Base-by-base conservation (phyloP, 2,329 filamentous ascomycete species). In the Colletotrichum aenigma region DNA sequence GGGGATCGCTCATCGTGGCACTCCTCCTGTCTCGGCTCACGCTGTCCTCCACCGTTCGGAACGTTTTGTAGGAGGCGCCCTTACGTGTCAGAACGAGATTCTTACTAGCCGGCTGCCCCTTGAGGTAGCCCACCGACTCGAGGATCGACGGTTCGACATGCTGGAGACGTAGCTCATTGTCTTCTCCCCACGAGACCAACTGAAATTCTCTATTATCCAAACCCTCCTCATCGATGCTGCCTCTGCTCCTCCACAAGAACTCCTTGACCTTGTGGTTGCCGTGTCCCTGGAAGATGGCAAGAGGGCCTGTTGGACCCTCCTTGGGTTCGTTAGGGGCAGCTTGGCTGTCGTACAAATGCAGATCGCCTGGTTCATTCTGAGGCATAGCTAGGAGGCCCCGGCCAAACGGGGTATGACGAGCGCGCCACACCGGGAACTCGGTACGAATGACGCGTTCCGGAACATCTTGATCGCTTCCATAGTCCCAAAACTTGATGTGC, bases 401-500 rank as follows among this genome's bases (percentile, higher is more conserved):
- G 34, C 95, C 95, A 82, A 98, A 98, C 0, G 96, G 96, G 0
- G 96, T 97, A 81, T 98, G 95, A 4, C 96, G 92, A 66, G 96
- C 96, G 81, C 96, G 91, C 95, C 96, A 98, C 26, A 98, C 94
- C 1, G 96, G 96, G 81, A 96, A 98, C 4, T 93, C 91, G 2
- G 96, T 97, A 64, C 90, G 89, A 70, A 98, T 96, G 60, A 96
- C 90, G 75, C 94, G 92, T 81, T 96, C 94, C 0, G 94, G 93
- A 21, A 89, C 86, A 76, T 94, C 89, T 4, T 89, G 88, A 6
- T 92, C 88, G 21, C 90, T 87, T 70, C 80, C 83, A 79, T 96
- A 95, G 82, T 98, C 94, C 96, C 96, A 98, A 78, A 98, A 94
- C 82, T 97, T 98, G 85, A 98, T 96, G 55, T 94, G 97, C 82